Evolutionary conservation across 169 alveolate genomes (phyloP).

Genomic region (Plasmodium adleri): DNA sequence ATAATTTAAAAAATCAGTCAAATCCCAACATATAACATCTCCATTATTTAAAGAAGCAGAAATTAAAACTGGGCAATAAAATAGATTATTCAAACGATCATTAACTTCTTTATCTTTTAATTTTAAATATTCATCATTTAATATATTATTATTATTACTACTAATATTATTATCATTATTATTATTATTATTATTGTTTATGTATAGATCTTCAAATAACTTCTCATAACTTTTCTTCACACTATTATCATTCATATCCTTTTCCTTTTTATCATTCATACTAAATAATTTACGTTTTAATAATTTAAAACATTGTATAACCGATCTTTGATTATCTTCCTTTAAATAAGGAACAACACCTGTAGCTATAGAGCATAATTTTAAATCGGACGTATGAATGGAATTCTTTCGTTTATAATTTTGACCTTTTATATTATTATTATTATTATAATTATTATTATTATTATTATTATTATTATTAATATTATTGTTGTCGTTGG

Average conservation of each 20-base stretch:
- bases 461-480: background rate
- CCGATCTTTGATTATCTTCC: constrained; percentile 40
- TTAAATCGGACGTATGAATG: background rate
- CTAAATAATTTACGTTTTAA: constrained; percentile 47
- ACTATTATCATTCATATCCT: too few species aligned
- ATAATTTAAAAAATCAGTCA: constrained; percentile 50
- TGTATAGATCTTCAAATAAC: too few species aligned
- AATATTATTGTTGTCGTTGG: background rate
- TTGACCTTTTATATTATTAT: background rate
- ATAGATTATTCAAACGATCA: constrained; percentile 23
- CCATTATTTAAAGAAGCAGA: constrained; percentile 71
- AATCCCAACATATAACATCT: constrained; percentile 72
- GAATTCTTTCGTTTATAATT: background rate
- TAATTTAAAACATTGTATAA: constrained; percentile 54
- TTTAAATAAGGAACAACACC: constrained; percentile 71
- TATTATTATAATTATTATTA: background rate
- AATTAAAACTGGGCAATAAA: constrained; percentile 44
- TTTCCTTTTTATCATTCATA: constrained; percentile 34
- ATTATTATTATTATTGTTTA: too few species aligned
- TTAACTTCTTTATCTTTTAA: constrained; percentile 31
- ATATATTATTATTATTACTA: background rate
- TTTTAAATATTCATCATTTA: constrained; percentile 46
- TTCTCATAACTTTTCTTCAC: too few species aligned
- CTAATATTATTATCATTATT: background rate
- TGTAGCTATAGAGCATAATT: constrained; percentile 52